Evolutionary conservation across 2,329 filamentous ascomycete genomes (phyloP).

Genomic region (Arachnomyces sp.): DNA sequence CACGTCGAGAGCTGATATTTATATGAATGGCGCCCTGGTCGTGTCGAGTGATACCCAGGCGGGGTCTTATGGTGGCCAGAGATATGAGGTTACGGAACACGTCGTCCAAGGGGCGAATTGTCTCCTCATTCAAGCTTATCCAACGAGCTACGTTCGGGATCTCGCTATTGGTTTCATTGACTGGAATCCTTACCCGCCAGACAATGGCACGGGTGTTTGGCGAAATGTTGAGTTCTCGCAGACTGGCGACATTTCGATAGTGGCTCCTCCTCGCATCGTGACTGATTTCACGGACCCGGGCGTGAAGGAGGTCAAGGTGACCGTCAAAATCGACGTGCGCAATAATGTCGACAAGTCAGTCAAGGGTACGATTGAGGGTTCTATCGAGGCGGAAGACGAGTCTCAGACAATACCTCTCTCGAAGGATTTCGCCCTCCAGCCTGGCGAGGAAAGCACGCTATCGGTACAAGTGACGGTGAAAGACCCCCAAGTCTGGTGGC

Average conservation of each 20-base stretch:
- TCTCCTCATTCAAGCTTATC: slow-evolving; percentile 47
- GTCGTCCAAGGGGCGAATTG: slow-evolving; percentile 39
- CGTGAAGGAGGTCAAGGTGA: slow-evolving; percentile 33
- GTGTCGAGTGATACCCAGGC: slow-evolving; percentile 42
- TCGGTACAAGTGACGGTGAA: slow-evolving; percentile 30
- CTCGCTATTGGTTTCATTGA: slow-evolving; percentile 54
- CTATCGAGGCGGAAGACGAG: slow-evolving; percentile 13
- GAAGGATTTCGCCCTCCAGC: slow-evolving; percentile 28
- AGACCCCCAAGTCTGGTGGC: slow-evolving; percentile 53
- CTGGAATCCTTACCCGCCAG: slow-evolving; percentile 54
- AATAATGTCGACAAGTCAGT: slow-evolving; percentile 22
- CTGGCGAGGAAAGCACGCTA: slow-evolving; percentile 33
- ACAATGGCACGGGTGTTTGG: slow-evolving; percentile 58
- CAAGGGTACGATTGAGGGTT: slow-evolving; percentile 16
- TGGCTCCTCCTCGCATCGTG: slow-evolving; percentile 39
- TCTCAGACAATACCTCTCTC: slow-evolving; percentile 18
- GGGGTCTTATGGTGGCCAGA: slow-evolving; percentile 50
- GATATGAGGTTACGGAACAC: slow-evolving; percentile 45
- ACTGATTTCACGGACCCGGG: slow-evolving; percentile 33
- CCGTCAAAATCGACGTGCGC: slow-evolving; percentile 29
- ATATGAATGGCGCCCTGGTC: slow-evolving; percentile 48
- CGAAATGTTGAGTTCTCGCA: slow-evolving; percentile 48
- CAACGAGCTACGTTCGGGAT: slow-evolving; percentile 52
- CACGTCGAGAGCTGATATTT: slow-evolving; percentile 52
- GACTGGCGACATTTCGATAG: slow-evolving; percentile 42